phyloP scores from a whole-genome alignment of 73 alveolate species.

The Tetrahymena thermophila region DNA sequence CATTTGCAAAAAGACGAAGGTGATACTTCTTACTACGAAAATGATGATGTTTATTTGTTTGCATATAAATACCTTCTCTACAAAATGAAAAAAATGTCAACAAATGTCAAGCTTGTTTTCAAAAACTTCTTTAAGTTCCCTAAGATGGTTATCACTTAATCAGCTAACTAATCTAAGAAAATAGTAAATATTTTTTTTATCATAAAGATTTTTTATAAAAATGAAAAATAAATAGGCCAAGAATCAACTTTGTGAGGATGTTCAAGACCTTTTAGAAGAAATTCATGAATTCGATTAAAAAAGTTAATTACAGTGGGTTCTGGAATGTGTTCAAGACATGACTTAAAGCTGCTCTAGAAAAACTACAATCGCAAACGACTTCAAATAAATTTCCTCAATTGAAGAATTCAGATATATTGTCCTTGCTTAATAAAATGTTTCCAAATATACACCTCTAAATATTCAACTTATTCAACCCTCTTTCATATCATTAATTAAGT shows the following conservation, averaged over 20 bases:
- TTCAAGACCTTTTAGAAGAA: background rate
- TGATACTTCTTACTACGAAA: background rate
- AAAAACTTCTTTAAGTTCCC: background rate
- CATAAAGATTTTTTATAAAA: background rate
- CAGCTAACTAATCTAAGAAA: background rate
- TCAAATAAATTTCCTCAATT: background rate
- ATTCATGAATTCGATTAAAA: background rate
- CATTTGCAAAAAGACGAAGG: background rate
- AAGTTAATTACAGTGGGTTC: background rate
- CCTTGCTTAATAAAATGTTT: background rate
- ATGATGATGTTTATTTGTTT: background rate
- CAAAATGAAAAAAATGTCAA: background rate
- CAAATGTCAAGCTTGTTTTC: background rate
- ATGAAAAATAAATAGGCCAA: background rate
- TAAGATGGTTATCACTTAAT: background rate
- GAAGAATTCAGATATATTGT: background rate
- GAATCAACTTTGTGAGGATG: background rate
- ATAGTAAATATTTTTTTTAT: background rate
- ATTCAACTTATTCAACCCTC: background rate
- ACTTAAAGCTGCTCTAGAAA: background rate
- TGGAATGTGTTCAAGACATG: background rate
- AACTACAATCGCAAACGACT: background rate
- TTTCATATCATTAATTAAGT: background rate
- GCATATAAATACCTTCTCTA: background rate
- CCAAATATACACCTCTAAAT: background rate